Percentiles rank a stretch among this genome's conserved stretches.
Evolutionary conservation across 495 filamentous ascomycete species (phyloP).

Genomic region (Penicillium canescens): DNA sequence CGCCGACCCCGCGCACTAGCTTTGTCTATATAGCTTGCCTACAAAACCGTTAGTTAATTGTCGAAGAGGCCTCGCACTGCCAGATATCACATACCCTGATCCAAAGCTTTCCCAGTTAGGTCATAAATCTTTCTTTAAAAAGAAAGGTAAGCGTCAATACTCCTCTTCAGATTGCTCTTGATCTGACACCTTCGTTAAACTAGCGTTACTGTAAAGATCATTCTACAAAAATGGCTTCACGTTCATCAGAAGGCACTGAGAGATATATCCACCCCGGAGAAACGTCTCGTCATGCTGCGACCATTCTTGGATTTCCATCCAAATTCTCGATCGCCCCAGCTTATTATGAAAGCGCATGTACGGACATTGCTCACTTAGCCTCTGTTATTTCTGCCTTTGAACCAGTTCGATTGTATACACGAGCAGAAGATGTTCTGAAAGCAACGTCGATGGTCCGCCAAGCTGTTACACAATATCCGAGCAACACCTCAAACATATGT

Average conservation of each 20-base stretch:
- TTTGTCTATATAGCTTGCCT: too few relatives aligned
- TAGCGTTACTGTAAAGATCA: too few relatives aligned
- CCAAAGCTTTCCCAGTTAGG: too few relatives aligned
- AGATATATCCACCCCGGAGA: constrained; percentile 13
- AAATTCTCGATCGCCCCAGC: constrained; percentile 11
- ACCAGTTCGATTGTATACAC: constrained; percentile 16
- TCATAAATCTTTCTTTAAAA: too few relatives aligned
- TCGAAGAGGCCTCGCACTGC: too few relatives aligned
- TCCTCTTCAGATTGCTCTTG: too few relatives aligned
- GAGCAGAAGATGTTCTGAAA: constrained; percentile 12
- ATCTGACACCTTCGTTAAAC: too few relatives aligned
- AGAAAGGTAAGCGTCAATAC: too few relatives aligned
- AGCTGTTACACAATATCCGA: not conserved
- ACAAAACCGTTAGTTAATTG: too few relatives aligned
- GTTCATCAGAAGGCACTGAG: not conserved
- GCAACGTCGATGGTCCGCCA: constrained; percentile 12
- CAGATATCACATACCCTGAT: too few relatives aligned
- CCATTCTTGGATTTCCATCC: constrained; percentile 28
- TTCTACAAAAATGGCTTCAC: constrained; percentile 1
- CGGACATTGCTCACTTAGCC: constrained; percentile 22
- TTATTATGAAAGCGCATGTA: constrained; percentile 17
- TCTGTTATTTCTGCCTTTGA: constrained; percentile 20
- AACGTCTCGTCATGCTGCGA: constrained; percentile 18
- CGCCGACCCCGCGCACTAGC: too few relatives aligned
- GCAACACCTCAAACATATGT: not conserved